These are phyloP conservation scores for Crassisporium funariophilum DNA, from an alignment of 768 basidiomycete species.

Conservation along the genomic window DNA sequence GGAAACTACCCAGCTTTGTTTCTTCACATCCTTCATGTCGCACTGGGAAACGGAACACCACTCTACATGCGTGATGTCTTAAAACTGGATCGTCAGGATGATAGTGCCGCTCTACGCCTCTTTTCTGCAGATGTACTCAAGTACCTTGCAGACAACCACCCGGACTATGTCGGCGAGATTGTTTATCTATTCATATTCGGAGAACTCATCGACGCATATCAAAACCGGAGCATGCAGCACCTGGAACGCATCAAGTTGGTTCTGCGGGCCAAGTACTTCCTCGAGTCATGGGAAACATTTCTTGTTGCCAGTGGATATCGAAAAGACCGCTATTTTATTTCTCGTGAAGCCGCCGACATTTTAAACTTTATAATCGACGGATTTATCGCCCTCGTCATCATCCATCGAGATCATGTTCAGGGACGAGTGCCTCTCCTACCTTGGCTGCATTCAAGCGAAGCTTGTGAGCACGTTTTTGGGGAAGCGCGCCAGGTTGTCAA, in stretches of 20 bases:
- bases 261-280: constrained; percentile 16
- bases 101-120: constrained; percentile 27
- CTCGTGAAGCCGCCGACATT: constrained; percentile 26
- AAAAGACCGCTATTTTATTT: constrained; percentile 22
- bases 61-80: constrained; percentile 33
- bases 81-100: constrained; percentile 36
- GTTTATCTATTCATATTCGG: constrained; percentile 34
- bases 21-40: constrained; percentile 20
- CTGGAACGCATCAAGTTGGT: constrained; percentile 13
- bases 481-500: constrained; percentile 23
- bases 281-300: constrained; percentile 23
- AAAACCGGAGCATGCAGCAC: constrained; percentile 23
- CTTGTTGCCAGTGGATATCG: constrained; percentile 17
- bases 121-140: constrained; percentile 31
- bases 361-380: constrained; percentile 27
- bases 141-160: constrained; percentile 14
- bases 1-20: constrained; percentile 23
- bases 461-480: constrained; percentile 37
- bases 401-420: constrained; percentile 32
- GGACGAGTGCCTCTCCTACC: constrained; percentile 25
- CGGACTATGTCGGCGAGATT: constrained; percentile 17
- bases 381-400: constrained; percentile 28
- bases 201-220: constrained; percentile 29
- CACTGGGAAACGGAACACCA: constrained; percentile 15
- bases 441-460: constrained; percentile 31